Base-by-base conservation (phyloP, 164 flowering plant species). In the Amborella trichopoda region DNA sequence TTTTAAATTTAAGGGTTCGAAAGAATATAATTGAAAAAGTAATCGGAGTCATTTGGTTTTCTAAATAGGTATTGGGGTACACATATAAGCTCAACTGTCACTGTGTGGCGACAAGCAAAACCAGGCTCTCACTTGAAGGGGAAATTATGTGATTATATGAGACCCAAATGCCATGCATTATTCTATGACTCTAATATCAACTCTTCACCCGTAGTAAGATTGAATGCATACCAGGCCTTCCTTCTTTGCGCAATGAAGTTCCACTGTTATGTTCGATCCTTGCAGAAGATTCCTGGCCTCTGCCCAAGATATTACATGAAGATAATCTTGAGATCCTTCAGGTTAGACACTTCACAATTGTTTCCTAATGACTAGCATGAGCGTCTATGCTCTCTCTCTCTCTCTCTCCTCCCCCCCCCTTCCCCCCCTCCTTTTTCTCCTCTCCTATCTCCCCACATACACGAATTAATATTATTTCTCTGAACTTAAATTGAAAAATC, bases 191-290 rank as follows among this genome's bases (percentile, higher is more conserved):
- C 81, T 22, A 81, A 81, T 49, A 79, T 93, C 42, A 93, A 93
- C 64, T 78, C 94, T 24, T 70, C 70, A 32, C 60, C 67, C 9
- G 72, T 72, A 33, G 80, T 85, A 56, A 76, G 83, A 65, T 69
- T 93, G 56, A 93, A 93, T 41, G 56, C 80, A 21, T 88, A 80
- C 58, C 96, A 93, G 68, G 74, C 70, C 13, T 88, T 84, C 59
- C 40, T 93, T 56, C 34, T 93, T 17, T 71, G 77, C 63, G 94
- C 95, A 37, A 93, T 93, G 99, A 93, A 93, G 73, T 85, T 81
- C 60, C 83, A 85, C 46, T 78, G 91, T 52, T 79, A 80, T 44
- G 53, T 72, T 19, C 41, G 65, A 6, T 59, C 73, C 17, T 28
- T 84, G 56, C 75, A 79, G 0, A 48, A 23, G 25, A 33, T 54